Percentiles rank a stretch among this genome's conserved stretches.
phyloP scores from a whole-genome alignment of 2,329 filamentous ascomycete species.

The Diaporthe sp. region DNA sequence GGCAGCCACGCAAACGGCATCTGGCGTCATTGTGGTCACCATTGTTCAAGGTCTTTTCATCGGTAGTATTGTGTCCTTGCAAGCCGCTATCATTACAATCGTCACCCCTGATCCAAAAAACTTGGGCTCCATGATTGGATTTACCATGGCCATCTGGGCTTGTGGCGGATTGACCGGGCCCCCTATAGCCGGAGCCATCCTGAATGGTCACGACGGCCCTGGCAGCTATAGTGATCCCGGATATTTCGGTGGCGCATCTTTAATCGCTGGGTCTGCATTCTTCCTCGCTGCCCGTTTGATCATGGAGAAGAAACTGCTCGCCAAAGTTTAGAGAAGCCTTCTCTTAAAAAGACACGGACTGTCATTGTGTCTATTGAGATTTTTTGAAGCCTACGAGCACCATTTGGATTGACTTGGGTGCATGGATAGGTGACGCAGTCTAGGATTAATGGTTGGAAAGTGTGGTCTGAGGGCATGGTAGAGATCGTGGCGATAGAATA shows the following conservation, averaged over 20 bases:
- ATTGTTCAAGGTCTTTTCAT: slow-evolving; percentile 41
- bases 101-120: slow-evolving; percentile 52
- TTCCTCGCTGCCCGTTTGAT: slow-evolving; percentile 28
- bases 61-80: slow-evolving; percentile 49
- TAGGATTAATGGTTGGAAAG: neutral
- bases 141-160: slow-evolving; percentile 54
- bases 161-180: slow-evolving; percentile 58
- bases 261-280: slow-evolving; percentile 31
- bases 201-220: slow-evolving; percentile 46
- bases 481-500: neutral
- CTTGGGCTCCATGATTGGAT: slow-evolving; percentile 65
- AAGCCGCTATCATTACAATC: slow-evolving; percentile 45
- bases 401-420: neutral
- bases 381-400: neutral
- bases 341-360: neutral
- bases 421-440: neutral
- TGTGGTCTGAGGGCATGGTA: neutral
- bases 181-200: slow-evolving; percentile 47
- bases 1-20: slow-evolving; percentile 63
- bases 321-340: slow-evolving; percentile 13
- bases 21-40: slow-evolving; percentile 54
- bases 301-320: slow-evolving; percentile 14
- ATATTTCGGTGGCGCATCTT: slow-evolving; percentile 35
- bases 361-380: neutral
- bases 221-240: slow-evolving; percentile 41